Base-by-base conservation (phyloP, 108 stramenopile genomes). In the Nitzschia sp. region DNA sequence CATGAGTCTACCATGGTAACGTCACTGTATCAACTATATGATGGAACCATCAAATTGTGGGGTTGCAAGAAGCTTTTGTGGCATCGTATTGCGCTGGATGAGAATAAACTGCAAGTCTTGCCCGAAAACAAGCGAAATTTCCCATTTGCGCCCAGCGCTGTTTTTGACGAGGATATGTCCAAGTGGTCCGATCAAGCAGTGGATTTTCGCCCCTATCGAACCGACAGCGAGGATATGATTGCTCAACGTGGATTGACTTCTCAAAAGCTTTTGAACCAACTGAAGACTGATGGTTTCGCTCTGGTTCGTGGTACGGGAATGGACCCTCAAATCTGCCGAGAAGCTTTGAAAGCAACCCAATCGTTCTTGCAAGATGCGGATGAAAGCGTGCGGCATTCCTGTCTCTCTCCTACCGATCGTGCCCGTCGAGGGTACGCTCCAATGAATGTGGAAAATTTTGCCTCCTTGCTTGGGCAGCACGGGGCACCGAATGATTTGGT, bases 11-110 rank as follows among this genome's bases (percentile, higher is more conserved):
- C 85, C 29, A 90, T 90, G 92, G 87, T 80, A 33, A 90, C 92
- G 22, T 50, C 61, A 22, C 33, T 90, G 4, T 93, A 88, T 76
- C 92, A 93, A 75, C 74, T 90, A n/a, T 93, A 93, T 60, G 89
- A 93, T 63, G 89, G 89, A 27, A 86, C 88, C 1, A 45, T 93
- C 16, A 87, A 89, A 50, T 38, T 90, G 13, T 76, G 72, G 75
- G 92, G 92, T 3, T 82, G 84, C 63, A 88, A 90, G 58, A 78
- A 79, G 36, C 53, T 93, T 47, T 64, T 93, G 11, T 93, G 92
- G 92, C 92, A 93, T 76, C 69, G 85, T 26, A 46, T 84, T 47
- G 69, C 85, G 0, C 79, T 93, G 47, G 73, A 84, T 13, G 87
- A 87, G 47, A 53, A 61, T 6, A 75, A 79, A 58, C 63, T 90